Evolutionary conservation across 768 basidiomycete species (phyloP), one percentile per base, ranked within the genome.

Genomic region (Trametes meyenii): DNA sequence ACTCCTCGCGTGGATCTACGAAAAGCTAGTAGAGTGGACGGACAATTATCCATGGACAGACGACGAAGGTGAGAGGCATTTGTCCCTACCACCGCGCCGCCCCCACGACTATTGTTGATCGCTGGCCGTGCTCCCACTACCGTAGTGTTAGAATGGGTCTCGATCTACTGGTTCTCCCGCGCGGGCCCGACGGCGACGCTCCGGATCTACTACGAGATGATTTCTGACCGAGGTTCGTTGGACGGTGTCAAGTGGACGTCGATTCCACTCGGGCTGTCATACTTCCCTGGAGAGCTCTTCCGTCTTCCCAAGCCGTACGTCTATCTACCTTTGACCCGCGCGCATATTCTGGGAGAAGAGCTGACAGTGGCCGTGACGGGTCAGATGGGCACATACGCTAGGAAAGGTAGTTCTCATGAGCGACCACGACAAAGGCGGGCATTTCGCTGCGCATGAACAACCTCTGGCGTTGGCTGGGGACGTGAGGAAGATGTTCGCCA

Each of bases 21-120:
- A 76, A 65, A 75, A 76, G 60, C 64, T 69, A n/a, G 66, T 73
- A 3, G 46, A 39, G 3, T 75, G 73, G 76, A 68, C 74, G 0
- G 85, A 86, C 64, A 66, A 67, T 4, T 85, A 86, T 68, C 77
- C 76, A 0, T 87, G 85, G 85, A 74, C 76, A n/a, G 82, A 84
- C 49, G 84, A 86, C 39, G 83, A 86, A 74, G 75, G 86, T 81
- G 23, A 13, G 59, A 35, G 7, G 42, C 21, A 40, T 16, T 24
- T 66, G 21, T 65, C 65, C 12, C 57, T 67, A 52, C 1, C 17
- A n/a, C n/a, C n/a, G n/a, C n/a, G n/a, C 4, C 1, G 21, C 16
- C 19, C 16, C 8, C 2, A 21, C 5, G 39, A 11, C 8, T 14
- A 10, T 17, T 13, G 8, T 7, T 38, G 8, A 12, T 14, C 53